Evolutionary conservation across 345 rosid species (phyloP), one percentile per base, ranked within the genome.

Genomic region (Carallia pectinifolia): DNA sequence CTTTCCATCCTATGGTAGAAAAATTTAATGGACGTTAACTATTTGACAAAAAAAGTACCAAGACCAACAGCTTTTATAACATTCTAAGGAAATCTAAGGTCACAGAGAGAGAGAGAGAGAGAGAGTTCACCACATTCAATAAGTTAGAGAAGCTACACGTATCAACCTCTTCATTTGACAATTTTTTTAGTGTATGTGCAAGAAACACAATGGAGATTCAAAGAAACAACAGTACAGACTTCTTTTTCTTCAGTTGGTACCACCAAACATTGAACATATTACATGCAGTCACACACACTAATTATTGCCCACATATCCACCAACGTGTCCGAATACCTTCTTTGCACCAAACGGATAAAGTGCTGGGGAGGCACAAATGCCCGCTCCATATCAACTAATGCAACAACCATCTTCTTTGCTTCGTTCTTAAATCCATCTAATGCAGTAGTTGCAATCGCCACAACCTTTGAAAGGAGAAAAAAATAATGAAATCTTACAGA

Each of bases 321-420:
- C 34, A 1, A 33, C 34, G 34, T 30, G 60, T 56, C 60, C 27
- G 31, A 56, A 10, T 87, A 92, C 99, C 98, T 76, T 74, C 99
- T 86, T 69, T 96, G 99, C 69, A 96, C 95, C 77, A 96, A 84
- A 38, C 99, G 97, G 71, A 96, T 96, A 77, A 96, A 96, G 78
- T 96, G 99, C 68, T 96, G 99, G 71, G 99, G 98, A 65, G 99
- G 99, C 71, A 96, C 99, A 85, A 96, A 96, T 47, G 86, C 98
- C 59, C 99, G 97, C 77, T 96, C 99, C 99, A 96, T 96, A 78
- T 96, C 98, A 61, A 96, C 98, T 52, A 96, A 81, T 19, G 99
- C 98, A 77, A 96, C 86, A 1, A 96, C 99, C 99, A 96, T 92
- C 77, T 89, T 92, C 79, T 82, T 92, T 56, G 99, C 88, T 81